These are phyloP conservation scores for Linum trigynum DNA, from an alignment of 345 rosid species.

Conservation along the genomic window DNA sequence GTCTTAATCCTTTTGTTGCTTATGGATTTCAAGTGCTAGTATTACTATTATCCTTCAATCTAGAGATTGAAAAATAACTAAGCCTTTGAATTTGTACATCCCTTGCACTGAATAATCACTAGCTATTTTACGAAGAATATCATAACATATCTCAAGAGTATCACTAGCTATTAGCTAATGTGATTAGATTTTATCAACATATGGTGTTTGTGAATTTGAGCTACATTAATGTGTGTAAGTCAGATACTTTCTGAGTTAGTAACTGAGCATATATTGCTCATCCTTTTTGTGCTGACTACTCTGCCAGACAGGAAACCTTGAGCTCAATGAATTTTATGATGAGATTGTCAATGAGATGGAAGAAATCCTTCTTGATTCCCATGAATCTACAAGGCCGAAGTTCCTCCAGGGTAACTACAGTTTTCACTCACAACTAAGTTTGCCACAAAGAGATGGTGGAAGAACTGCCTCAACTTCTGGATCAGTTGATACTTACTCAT, in stretches of 20 bases:
- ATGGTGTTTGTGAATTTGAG: not conserved
- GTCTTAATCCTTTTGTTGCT: slow-evolving; percentile 16
- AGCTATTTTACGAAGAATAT: too few relatives aligned
- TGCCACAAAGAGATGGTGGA: slow-evolving; percentile 66
- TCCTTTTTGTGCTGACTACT: slow-evolving; percentile 4
- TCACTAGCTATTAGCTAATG: not conserved
- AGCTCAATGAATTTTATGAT: slow-evolving; percentile 53
- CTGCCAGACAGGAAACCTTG: slow-evolving; percentile 35
- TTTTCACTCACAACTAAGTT: slow-evolving; percentile 40
- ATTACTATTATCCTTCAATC: not conserved
- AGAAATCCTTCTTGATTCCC: slow-evolving; percentile 75
- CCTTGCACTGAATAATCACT: not conserved
- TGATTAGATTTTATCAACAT: not conserved
- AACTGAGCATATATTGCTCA: not conserved
- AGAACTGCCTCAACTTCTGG: slow-evolving; percentile 67
- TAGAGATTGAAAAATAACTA: not conserved
- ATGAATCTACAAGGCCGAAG: slow-evolving; percentile 58
- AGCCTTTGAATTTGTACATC: not conserved
- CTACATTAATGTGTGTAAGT: not conserved
- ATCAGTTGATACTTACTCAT: slow-evolving; percentile 33
- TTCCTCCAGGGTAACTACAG: slow-evolving; percentile 41
- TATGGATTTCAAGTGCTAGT: not conserved
- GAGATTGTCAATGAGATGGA: slow-evolving; percentile 97
- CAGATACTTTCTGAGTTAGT: not conserved
- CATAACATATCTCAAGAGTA: too few relatives aligned